Evolutionary conservation across 1,139 yeast genomes (phyloP), one percentile per base, ranked within the genome.

Genomic region (Tardiomyces blankii): DNA sequence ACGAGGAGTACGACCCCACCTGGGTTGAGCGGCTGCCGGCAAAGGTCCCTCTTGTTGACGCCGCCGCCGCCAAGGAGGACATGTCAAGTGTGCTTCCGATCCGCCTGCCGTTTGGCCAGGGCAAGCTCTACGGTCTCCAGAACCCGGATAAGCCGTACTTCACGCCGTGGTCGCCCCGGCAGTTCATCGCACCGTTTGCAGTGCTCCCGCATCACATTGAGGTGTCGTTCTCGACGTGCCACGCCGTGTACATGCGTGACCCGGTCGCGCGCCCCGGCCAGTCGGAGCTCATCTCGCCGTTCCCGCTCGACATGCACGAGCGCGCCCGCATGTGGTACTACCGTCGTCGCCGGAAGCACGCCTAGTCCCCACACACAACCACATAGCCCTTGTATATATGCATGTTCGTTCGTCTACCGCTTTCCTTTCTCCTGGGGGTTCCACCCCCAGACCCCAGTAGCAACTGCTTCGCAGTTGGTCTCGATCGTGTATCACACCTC

Each of bases 251-350:
- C 66, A 70, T 91, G 65, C 82, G 96, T 67, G 95, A 91, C 64
- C 98, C 98, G 14, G 89, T 91, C 47, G 95, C 97, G 12, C 78
- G 97, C 65, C 96, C 97, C 12, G 97, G 96, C 44, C 89, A 85
- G 60, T 85, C 96, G 28, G 98, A 91, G 69, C 95, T 91, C 48
- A 86, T 91, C 50, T 74, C 95, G 44, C 98, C 98, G 46, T 86
- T 83, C 68, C 82, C 83, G 42, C 73, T 80, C 52, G 82, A 81
- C 53, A 80, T 82, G 55, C 97, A 91, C 61, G 94, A 89, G 68
- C 80, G 95, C 65, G 96, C 97, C 39, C 89, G 85, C 72, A 85
- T 88, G 94, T 88, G 82, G 76, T 91, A 91, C 67, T 80, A 80
- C 49, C 82, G 78, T 50, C 55, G 68, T 47, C 57, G 68, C 44